Evolutionary conservation across 495 filamentous ascomycete species (phyloP).

Genomic region (Pyronema domesticum): DNA sequence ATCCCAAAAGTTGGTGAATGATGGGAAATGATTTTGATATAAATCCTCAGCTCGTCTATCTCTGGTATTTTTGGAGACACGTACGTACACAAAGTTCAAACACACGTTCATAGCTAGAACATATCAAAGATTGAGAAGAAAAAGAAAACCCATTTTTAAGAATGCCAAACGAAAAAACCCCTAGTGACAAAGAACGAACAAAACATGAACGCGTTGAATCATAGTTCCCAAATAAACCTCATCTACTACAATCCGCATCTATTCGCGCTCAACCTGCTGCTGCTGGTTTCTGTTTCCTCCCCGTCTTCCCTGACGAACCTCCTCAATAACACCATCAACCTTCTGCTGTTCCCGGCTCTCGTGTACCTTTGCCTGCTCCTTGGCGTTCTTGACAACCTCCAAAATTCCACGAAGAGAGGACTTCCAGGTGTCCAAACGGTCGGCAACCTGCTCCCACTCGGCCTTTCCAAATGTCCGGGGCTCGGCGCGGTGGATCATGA

Average conservation of each 20-base stretch:
- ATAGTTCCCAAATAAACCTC: not conserved
- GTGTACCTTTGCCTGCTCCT: slow-evolving; percentile 30
- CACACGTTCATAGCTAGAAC: not conserved
- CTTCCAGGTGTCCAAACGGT: slow-evolving; percentile 77
- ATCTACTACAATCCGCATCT: not conserved
- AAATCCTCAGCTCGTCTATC: no score
- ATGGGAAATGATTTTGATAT: no score
- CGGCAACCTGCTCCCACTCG: slow-evolving; percentile 90
- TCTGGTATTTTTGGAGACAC: no score
- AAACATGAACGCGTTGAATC: not conserved
- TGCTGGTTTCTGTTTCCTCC: not conserved
- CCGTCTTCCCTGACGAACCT: not conserved
- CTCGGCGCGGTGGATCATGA: slow-evolving; percentile 83
- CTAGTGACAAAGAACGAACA: not conserved
- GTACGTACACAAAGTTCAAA: no score
- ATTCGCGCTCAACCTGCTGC: not conserved
- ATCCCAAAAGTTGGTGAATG: no score
- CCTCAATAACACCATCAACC: not conserved
- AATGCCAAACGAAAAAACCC: not conserved
- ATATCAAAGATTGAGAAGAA: not conserved
- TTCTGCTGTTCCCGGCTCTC: slow-evolving; percentile 2
- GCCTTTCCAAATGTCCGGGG: slow-evolving; percentile 94
- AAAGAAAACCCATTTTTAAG: not conserved
- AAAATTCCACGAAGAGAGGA: slow-evolving; percentile 56
- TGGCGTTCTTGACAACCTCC: slow-evolving; percentile 54